Percentiles rank a stretch among this genome's conserved stretches.
Evolutionary conservation across 2,329 filamentous ascomycete species (phyloP).

Genomic region (Graphiopsis chlorocephala): DNA sequence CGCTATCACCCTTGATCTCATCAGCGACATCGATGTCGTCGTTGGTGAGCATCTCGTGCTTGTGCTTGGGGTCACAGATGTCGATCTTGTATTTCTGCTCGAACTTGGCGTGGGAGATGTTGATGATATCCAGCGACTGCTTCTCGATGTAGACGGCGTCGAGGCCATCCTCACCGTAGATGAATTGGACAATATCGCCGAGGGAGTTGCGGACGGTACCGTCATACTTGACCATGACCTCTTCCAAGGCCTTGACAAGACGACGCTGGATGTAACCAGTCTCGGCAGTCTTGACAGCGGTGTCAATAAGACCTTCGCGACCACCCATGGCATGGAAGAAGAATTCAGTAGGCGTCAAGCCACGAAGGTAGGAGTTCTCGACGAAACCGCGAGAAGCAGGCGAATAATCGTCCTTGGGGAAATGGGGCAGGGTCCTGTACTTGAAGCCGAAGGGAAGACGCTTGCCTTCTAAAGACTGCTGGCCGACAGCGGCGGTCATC

Average conservation of each 20-base stretch:
- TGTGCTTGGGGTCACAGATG: constrained; percentile 65
- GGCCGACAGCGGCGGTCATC: constrained; percentile 96
- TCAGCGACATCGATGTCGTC: constrained; percentile 82
- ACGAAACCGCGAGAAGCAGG: constrained; percentile 96
- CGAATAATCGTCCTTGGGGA: constrained; percentile 98
- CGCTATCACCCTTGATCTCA: constrained; percentile 82
- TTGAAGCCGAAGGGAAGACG: constrained; percentile 99
- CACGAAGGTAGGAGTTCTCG: constrained; percentile 96
- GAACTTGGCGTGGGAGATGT: constrained; percentile 73
- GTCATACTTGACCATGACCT: constrained; percentile 96
- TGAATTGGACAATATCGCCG: constrained; percentile 93
- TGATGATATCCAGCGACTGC: constrained; percentile 83
- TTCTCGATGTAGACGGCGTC: constrained; percentile 93
- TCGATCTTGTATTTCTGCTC: constrained; percentile 81
- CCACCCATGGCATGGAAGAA: constrained; percentile 99
- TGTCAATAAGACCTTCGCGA: constrained; percentile 99
- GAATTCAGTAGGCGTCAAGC: constrained; percentile 91
- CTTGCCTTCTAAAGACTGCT: constrained; percentile 97
- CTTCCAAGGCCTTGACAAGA: constrained; percentile 95
- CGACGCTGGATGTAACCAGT: constrained; percentile 99
- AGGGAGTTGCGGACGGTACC: constrained; percentile 96
- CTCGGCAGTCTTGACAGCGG: constrained; percentile 97
- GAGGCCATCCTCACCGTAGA: constrained; percentile 95
- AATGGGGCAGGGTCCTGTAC: constrained; percentile 93
- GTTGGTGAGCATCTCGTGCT: constrained; percentile 55